Evolutionary conservation across 768 basidiomycete species (phyloP), one percentile per base, ranked within the genome.

Genomic region (Tubosaeta sp.): DNA sequence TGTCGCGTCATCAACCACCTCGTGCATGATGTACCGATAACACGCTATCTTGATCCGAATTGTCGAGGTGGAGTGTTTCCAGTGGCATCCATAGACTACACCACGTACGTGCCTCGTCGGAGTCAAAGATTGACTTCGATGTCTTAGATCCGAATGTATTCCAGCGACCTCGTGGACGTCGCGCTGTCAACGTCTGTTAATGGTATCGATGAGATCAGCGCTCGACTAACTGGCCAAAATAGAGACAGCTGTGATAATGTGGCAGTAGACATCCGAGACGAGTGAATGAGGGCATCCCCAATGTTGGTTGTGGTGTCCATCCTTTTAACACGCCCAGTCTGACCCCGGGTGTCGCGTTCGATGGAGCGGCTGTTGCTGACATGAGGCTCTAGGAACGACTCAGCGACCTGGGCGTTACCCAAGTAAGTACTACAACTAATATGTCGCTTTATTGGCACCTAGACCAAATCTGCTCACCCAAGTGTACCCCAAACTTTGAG

Each of bases 131-230:
- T 52, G 36, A 45, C 49, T 51, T 48, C 19, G 24, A 46, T 47
- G 44, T 43, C 39, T 24, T 55, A 46, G 60, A 55, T 53, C 53
- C 49, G 52, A 27, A 25, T 39, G 30, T 25, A 11, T 43, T 45
- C 18, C n/a, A 43, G 40, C 19, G 12, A 19, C 51, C 59, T 48
- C 51, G 51, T 54, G 59, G 34, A 34, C 29, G 11, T 11, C 25
- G 36, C 27, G 21, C 29, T 31, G 51, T 44, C 42, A 16, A 16
- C 6, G 9, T 16, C 41, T 27, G 14, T 10, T 27, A 42, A 42
- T 35, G 36, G 11, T 46, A 32, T 35, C 22, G 53, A 42, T 53
- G 59, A 27, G 31, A 35, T 53, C 49, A 46, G 39, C 21, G 39
- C 22, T 24, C 39, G 24, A 24, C 38, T 12, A 40, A 21, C 39